Evolutionary conservation across 2,329 filamentous ascomycete genomes (phyloP), one percentile per base, ranked within the genome.

Genomic region (Chaetothyriales sp.): DNA sequence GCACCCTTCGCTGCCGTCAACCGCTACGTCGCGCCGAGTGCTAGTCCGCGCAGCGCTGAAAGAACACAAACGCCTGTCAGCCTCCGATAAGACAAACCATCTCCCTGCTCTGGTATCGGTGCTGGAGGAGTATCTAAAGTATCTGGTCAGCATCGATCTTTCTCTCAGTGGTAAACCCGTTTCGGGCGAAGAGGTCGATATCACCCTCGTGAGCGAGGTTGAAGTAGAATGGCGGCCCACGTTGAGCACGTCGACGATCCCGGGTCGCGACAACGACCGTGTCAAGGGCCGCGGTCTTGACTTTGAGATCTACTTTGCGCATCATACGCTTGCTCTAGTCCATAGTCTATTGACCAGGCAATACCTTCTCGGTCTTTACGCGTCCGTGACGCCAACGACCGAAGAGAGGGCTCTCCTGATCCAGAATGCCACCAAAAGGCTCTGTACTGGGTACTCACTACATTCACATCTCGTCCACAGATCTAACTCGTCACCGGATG

Each of bases 1-100:
- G 2, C 90, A 97, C 68, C 90, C 92, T 2, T 95, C 90, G 0
- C 76, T 98, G 44, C 87, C 89, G 20, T 78, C 90, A 61, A 78
- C 80, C 51, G 83, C 88, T 19, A 89, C 89, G 59, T 90, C 86
- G 7, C 81, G 87, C 63, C 86, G 92, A 54, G 85, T 86, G 60
- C 80, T 94, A 18, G 77, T 95, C 49, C 82, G 88, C 61, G 82
- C 90, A 67, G 78, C 82, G 2, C 76, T 98, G 54, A 97, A 97
- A 70, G 82, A 82, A 61, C 83, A 95, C 74, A 97, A 95, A 69
- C 82, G 88, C 49, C 78, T 95, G n/a, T 77, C 86, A 3, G 75
- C 84, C 7, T 66, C 78, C 8, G 81, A 85, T 20, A 86, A 88
- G 66, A 71, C 80, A 5, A 74, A 82, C 19, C 82, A 88, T 63